Percentiles rank a stretch among this genome's conserved stretches.
phyloP scores from a whole-genome alignment of 495 filamentous ascomycete genomes.

The Melanomma pulvis-pyrius region DNA sequence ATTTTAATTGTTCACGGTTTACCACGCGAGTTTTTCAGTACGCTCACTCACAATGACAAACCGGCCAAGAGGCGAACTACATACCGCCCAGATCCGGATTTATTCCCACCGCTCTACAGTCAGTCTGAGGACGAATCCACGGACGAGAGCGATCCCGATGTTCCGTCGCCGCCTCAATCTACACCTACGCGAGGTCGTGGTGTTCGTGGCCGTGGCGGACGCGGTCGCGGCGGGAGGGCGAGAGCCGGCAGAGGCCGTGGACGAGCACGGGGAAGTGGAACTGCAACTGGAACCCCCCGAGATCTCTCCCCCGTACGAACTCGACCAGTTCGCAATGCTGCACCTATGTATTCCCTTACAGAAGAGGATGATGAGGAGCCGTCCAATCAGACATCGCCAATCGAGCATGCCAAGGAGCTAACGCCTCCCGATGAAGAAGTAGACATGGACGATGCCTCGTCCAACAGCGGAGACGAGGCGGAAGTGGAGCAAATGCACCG shows the following conservation, averaged over 20 bases:
- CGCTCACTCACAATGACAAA: not conserved
- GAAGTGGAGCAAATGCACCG: not conserved
- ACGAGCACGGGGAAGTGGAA: constrained; percentile 18
- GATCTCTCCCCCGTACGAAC: constrained; percentile 17
- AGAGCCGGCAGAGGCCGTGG: constrained; percentile 27
- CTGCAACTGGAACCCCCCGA: not conserved
- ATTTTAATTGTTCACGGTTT: constrained; percentile 30
- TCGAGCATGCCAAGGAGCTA: constrained; percentile 28
- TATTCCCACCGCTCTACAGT: not conserved
- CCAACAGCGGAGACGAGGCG: constrained; percentile 6
- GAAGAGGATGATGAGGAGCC: constrained; percentile 33
- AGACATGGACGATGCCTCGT: not conserved
- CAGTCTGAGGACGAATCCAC: not conserved
- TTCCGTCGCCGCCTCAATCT: constrained; percentile 2
- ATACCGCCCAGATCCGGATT: not conserved
- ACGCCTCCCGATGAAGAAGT: constrained; percentile 11
- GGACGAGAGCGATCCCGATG: constrained; percentile 9
- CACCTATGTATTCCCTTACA: constrained; percentile 31
- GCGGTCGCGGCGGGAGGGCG: constrained; percentile 19
- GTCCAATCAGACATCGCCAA: constrained; percentile 28
- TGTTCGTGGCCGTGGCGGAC: constrained; percentile 17
- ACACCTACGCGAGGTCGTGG: not conserved
- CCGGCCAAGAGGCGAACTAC: not conserved
- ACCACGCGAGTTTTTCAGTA: constrained; percentile 16
- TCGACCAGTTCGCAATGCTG: constrained; percentile 28